Evolutionary conservation across 257 asterid genomes (phyloP), one percentile per base, ranked within the genome.

Genomic region (Salvia miltiorrhiza): DNA sequence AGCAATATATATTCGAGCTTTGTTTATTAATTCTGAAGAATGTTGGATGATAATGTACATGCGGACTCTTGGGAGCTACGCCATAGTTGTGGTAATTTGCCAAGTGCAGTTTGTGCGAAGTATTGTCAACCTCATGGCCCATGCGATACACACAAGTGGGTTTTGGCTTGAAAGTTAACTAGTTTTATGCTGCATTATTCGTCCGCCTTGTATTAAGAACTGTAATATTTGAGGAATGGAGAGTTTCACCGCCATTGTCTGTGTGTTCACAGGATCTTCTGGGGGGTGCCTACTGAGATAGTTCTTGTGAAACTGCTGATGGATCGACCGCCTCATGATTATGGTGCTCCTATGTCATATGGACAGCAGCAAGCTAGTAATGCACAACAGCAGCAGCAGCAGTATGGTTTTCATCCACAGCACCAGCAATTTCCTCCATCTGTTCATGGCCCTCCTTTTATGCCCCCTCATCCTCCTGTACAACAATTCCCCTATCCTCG

Each of bases 301-400:
- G 12, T 40, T 79, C 7, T 63, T 39, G 32, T 63, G 60, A 20
- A 47, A n/a, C 75, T 62, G 60, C 74, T 67, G 66, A 93, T 93
- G 98, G 98, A 93, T 77, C 91, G 95, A 19, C 96, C 76, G 47
- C 85, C 92, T 21, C 98, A 83, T 72, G 98, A 93, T 45, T 93
- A 85, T 76, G 90, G 89, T 39, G 82, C 90, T 76, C 87, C 95
- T 0, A 86, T 88, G 91, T 68, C 90, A 14, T 88, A 77, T 75
- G 83, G 90, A 64, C 97, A 93, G 74, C 98, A 90, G 80, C 97
- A 83, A 79, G 78, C 75, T 2, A 45, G 76, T 71, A 85, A 83
- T 64, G 55, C 79, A 24, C 84, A 77, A 63, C 95, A 78, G 72
- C 95, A 82, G 57, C 95, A 82, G 57, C 97, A 85, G 60, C 96